phyloP scores from a whole-genome alignment of 805 yeast species.

The Teunomyces barrocoloradensis region DNA sequence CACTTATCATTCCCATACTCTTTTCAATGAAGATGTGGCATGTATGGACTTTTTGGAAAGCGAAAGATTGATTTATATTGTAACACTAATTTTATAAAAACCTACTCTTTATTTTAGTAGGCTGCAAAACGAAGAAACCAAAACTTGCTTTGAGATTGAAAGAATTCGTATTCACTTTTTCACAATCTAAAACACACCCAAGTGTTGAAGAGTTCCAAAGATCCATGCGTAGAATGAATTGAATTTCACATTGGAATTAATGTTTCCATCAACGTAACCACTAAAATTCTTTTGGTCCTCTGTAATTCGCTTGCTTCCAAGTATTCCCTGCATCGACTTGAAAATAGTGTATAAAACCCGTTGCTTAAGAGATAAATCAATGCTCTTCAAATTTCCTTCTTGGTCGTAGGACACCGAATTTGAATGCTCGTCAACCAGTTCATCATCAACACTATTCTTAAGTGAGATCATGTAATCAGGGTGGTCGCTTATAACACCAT shows the following conservation, averaged over 20 bases:
- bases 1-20: too few species aligned
- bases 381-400: constrained; percentile 5
- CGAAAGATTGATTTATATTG: not conserved
- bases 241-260: constrained; percentile 8
- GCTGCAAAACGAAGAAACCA: not conserved
- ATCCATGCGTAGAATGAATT: constrained; percentile 16
- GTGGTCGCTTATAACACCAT: constrained; percentile 35
- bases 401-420: constrained; percentile 6
- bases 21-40: not conserved
- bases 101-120: not conserved
- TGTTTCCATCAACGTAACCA: constrained; percentile 20
- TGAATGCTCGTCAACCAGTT: constrained; percentile 1
- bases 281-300: constrained; percentile 18
- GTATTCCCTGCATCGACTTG: constrained; percentile 8
- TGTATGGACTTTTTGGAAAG: constrained; percentile 1
- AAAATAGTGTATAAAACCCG: constrained; percentile 12
- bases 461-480: constrained; percentile 32
- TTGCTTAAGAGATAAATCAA: constrained; percentile 14
- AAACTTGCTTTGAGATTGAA: too few species aligned
- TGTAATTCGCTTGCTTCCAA: constrained; percentile 11
- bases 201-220: constrained; percentile 22
- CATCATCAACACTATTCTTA: constrained; percentile 8
- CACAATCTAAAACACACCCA: constrained; percentile 20
- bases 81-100: not conserved
- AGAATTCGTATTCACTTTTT: not conserved